Conservation (phyloP, 2,329 filamentous ascomycete genomes). For the Nemania serpens region DNA sequence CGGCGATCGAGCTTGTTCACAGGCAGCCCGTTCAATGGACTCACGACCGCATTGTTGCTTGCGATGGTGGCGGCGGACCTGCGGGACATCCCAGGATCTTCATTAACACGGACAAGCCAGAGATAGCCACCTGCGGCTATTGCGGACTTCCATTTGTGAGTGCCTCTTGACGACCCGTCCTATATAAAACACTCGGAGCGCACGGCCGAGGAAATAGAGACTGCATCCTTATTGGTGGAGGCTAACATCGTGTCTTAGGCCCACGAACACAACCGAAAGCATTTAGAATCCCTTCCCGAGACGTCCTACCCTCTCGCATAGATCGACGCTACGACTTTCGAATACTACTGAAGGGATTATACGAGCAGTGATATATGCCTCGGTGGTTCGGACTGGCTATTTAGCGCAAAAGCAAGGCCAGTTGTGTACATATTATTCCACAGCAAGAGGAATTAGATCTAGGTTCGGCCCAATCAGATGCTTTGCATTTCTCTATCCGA, state of each 20-base stretch:
- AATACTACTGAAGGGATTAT: constrained; percentile 5
- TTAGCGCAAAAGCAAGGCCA: constrained; percentile 22
- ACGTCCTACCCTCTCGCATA: constrained; percentile 79
- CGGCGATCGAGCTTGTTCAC: constrained; percentile 95
- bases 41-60: constrained; percentile 78
- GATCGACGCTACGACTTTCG: neutral
- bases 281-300: constrained; percentile 79
- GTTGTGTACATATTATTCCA: constrained; percentile 38
- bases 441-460: constrained; percentile 31
- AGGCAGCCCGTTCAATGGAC: constrained; percentile 94
- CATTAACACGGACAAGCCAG: constrained; percentile 97
- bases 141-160: constrained; percentile 92
- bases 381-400: constrained; percentile 18
- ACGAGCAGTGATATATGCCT: constrained; percentile 20
- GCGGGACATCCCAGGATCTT: constrained; percentile 91
- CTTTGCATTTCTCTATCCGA: constrained; percentile 5
- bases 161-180: constrained; percentile 21
- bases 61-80: constrained; percentile 90
- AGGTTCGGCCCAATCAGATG: constrained; percentile 15
- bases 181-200: neutral
- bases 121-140: constrained; percentile 89
- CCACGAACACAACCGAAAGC: constrained; percentile 83
- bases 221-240: constrained; percentile 14
- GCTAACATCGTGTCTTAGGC: constrained; percentile 62
- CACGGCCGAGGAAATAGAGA: neutral